Percentiles rank a stretch among this genome's conserved stretches.
phyloP scores from a whole-genome alignment of 345 rosid genomes.

The Salix exigua region DNA sequence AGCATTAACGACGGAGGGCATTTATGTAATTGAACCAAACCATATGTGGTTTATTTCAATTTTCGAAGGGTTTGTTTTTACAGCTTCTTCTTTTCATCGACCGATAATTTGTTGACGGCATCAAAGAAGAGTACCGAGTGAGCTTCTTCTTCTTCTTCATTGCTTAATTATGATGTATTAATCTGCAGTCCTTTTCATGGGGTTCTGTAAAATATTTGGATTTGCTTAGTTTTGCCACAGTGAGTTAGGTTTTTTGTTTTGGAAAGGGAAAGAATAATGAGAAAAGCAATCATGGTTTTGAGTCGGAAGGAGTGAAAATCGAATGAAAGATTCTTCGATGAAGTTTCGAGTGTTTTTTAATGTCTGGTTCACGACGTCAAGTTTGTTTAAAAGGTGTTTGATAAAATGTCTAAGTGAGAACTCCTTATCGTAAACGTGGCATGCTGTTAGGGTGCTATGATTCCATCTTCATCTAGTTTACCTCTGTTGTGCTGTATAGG shows the following conservation, averaged over 20 bases:
- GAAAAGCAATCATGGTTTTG: no score
- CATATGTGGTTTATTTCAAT: background rate
- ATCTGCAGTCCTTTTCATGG: background rate
- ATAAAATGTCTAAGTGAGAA: constrained; percentile 9
- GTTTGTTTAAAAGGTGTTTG: background rate
- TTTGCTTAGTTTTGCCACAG: no score
- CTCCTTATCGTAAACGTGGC: background rate
- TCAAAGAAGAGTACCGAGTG: background rate
- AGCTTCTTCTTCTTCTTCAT: background rate
- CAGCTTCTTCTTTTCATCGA: no score
- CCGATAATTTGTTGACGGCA: background rate
- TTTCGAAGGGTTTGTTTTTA: background rate
- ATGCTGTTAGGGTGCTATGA: no score
- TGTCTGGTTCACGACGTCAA: background rate
- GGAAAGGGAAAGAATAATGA: no score
- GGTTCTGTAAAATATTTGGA: no score
- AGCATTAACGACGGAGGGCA: background rate
- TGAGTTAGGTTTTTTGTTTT: background rate
- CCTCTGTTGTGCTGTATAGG: no score
- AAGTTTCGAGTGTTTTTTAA: no score
- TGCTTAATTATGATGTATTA: background rate
- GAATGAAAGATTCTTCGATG: no score
- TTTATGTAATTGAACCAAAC: background rate
- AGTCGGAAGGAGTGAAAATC: no score
- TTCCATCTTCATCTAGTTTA: no score